Base-by-base conservation (phyloP, 2,329 filamentous ascomycete species). In the Hypoxylon sp. region DNA sequence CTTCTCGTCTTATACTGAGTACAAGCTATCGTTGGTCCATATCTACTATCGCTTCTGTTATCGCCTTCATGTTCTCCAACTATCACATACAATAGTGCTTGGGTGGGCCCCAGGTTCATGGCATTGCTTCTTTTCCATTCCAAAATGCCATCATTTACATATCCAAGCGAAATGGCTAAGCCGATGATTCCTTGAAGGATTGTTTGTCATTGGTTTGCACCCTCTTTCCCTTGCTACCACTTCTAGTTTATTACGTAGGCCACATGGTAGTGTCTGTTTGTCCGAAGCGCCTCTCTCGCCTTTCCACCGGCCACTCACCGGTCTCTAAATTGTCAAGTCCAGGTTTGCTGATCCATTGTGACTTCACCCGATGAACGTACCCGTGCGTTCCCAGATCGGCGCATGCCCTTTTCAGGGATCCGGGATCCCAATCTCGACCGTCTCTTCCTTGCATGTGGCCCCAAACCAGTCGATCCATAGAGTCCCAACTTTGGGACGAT, bases 351-450 rank as follows among this genome's bases (percentile, higher is more conserved):
- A 58, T 59, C 63, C 63, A 47, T 58, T 64, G 55, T 57, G 52
- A 63, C 51, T 61, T 62, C 44, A 22, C 55, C 55, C 53, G 64
- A 64, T 37, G 52, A 57, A 42, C 29, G 35, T 54, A 60, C 44
- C 65, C 65, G 62, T 63, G 68, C 57, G 47, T 56, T 55, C 51
- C 50, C 46, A 65, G 68, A 65, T 68, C 64, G 48, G 65, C 61
- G 65, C 62, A 44, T 66, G 65, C 62, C 31, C 46, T 46, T 33
- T 26, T 64, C 62, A 66, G 58, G 67, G 64, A 65, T 67, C 64
- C 65, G 52, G 63, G 63, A 53, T 70, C 42, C 53, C 50, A 70
- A 67, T 63, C 63, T 65, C 39, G 59, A 29, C 57, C 46, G 48
- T 55, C 29, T 57, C 61, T 65, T 60, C 24, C 65, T 52, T 63